A percentile compares a stretch with the other conserved stretches of the same genome.
Conservation (phyloP, 208 protist species). For the Leishmania braziliensis region DNA sequence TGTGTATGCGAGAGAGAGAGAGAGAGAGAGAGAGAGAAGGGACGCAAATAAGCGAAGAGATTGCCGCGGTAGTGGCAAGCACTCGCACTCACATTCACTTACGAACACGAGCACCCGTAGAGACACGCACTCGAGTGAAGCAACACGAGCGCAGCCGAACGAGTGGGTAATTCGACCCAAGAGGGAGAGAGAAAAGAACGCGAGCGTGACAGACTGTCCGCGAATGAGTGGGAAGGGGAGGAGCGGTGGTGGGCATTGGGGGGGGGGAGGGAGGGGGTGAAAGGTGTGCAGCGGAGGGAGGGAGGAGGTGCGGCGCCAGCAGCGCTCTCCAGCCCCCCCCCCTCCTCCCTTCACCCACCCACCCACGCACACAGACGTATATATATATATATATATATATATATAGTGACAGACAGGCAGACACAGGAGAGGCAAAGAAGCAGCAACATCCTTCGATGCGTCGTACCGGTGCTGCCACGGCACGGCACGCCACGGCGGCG, state of each 20-base stretch:
- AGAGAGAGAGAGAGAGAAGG: background rate
- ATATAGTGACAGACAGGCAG: background rate
- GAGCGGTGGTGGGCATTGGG: background rate
- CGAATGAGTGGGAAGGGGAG: too few species aligned
- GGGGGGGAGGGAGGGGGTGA: background rate
- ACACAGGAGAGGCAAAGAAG: background rate
- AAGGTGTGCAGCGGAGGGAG: background rate
- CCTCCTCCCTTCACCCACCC: too few species aligned
- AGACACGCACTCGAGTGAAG: background rate
- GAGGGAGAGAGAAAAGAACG: too few species aligned
- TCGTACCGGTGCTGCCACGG: background rate
- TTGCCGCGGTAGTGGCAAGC: background rate
- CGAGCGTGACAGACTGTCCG: too few species aligned
- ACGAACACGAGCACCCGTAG: background rate
- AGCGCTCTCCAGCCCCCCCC: too few species aligned
- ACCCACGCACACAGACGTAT: background rate
- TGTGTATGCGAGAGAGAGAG: background rate
- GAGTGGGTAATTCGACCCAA: too few species aligned
- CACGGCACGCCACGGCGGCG: background rate
- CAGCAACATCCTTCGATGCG: background rate
- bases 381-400: background rate
- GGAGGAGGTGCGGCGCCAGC: background rate
- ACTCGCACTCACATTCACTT: background rate
- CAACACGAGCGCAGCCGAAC: background rate
- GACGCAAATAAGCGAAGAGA: background rate